Evolutionary conservation across 129 eudicot species (phyloP), one percentile per base, ranked within the genome.

Genomic region (Helianthus tuberosus): DNA sequence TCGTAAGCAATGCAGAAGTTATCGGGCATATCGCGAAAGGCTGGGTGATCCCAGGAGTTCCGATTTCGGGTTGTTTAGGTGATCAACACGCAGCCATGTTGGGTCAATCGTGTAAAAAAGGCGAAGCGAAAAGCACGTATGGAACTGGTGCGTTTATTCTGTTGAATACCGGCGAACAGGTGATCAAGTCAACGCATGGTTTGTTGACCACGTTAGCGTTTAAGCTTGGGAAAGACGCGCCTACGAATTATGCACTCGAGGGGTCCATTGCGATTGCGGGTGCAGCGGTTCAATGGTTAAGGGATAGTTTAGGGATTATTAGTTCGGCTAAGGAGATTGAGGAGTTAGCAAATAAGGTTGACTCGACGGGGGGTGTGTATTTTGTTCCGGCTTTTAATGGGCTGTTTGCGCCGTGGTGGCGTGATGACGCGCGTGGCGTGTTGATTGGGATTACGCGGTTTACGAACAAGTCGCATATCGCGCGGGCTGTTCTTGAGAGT

Each of bases 1-100:
- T 95, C 3, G 89, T 95, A 5, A 95, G 97, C 29, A 95, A 95
- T 79, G 68, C 99, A 5, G 99, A 95, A 67, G 71, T 91, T n/a
- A 87, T 95, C 8, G 99, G 97, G 16, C 66, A 85, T 17, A 68
- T 91, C 23, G 79, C 87, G 44, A 87, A 84, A 29, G 97, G 90
- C 39, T 95, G 99, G 99, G 86, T 92, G 11, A 73, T 85, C 73
- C 69, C 92, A 0, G 97, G 99, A 9, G 81, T 95, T 50, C 97
- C 99, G 0, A 91, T 95, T 65, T 85, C 97, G 3, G 99, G 99
- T 27, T 91, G 99, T 82, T 87, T 95, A 25, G 99, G 99, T 20
- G 99, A 95, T 77, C 99, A 95, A 46, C 99, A 95, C 50, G 99
- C 99, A 3, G 99, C 99, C 6, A 95, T 91, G 99, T 58, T 95